Evolutionary conservation across 2,329 filamentous ascomycete genomes (phyloP), one percentile per base, ranked within the genome.

Genomic region (Tolypocladium album): DNA sequence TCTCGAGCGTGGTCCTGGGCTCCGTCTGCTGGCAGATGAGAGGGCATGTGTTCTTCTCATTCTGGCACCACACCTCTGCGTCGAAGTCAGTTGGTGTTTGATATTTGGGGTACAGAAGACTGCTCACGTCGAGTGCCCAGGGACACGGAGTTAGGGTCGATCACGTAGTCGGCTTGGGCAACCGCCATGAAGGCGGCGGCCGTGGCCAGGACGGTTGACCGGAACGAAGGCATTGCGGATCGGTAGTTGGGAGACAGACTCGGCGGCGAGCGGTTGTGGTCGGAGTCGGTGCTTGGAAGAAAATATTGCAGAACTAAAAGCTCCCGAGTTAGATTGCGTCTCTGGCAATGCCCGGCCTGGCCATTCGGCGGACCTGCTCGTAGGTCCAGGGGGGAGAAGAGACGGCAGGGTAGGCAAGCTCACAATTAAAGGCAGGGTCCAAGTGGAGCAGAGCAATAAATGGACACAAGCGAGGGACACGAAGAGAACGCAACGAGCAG

Each of bases 1-100:
- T 92, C 63, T 77, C 72, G 53, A 78, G 63, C 38, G 81, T 83
- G 53, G 76, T 79, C 71, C 81, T 69, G 65, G 78, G 72, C 68
- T 79, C 72, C 17, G 69, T 70, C 65, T 91, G 86, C 57, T 83
- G 74, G 79, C 89, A 92, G 74, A 92, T 89, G 64, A 86, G 74
- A 15, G 88, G 88, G 75, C 89, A 92, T 58, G 82, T 80, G 66
- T 79, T 78, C 64, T 69, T 76, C 74, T 92, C 84, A 65, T 80
- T 78, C 34, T 71, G 62, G 72, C 89, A 93, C 89, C 89, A 93
- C 13, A 70, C 68, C 61, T 79, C 83, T 86, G 61, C 15, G 8
- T 36, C 4, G 50, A 56, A 59, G 57, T 73, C 61, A 72, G 68
- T 27, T 59, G 55, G 56, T 15, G 5, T 27, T 24, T 42, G 6